A percentile compares a stretch with the other conserved stretches of the same genome.
phyloP scores from a whole-genome alignment of 495 filamentous ascomycete species.

The Neurospora pannonica region DNA sequence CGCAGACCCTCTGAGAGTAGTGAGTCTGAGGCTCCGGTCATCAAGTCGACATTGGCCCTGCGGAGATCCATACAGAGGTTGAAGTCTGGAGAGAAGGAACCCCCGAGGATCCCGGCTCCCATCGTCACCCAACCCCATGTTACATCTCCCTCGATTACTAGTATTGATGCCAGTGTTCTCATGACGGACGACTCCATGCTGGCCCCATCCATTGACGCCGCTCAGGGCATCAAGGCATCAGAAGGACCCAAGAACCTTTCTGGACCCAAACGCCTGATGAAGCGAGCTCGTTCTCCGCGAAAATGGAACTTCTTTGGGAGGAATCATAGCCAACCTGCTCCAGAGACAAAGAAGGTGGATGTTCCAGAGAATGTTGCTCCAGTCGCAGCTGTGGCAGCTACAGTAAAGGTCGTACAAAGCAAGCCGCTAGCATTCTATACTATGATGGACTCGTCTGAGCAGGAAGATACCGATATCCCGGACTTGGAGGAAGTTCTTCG shows the following conservation, averaged over 20 bases:
- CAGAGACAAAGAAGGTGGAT: slow-evolving; percentile 25
- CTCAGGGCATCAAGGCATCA: slow-evolving; percentile 7
- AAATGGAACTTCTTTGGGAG: slow-evolving; percentile 83
- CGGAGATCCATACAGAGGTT: slow-evolving; percentile 44
- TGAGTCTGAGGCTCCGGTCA: slow-evolving; percentile 32
- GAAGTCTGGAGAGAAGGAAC: slow-evolving; percentile 25
- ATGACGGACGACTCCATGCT: slow-evolving; percentile 42
- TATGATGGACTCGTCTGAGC: slow-evolving; percentile 64
- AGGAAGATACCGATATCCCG: slow-evolving; percentile 46
- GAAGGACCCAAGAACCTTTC: slow-evolving; percentile 3
- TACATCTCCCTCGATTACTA: slow-evolving; percentile 36
- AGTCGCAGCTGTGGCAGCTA: slow-evolving; percentile 14
- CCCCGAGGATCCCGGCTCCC: slow-evolving; percentile 32
- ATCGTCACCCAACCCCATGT: slow-evolving; percentile 28
- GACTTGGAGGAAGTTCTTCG: slow-evolving; percentile 60
- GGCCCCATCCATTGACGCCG: slow-evolving; percentile 17
- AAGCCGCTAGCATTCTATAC: slow-evolving; percentile 69
- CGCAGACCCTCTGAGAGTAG: slow-evolving; percentile 43
- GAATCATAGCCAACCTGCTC: slow-evolving; percentile 46
- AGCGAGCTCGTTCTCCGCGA: slow-evolving; percentile 49
- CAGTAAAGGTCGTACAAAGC: slow-evolving; percentile 30
- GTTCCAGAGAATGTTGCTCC: slow-evolving; percentile 25
- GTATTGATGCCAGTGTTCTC: slow-evolving; percentile 37
- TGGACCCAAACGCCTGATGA: slow-evolving; percentile 41
- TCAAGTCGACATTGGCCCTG: slow-evolving; percentile 40